Evolutionary conservation across 257 asterid species (phyloP), one percentile per base, ranked within the genome.

Genomic region (Lycium barbarum): DNA sequence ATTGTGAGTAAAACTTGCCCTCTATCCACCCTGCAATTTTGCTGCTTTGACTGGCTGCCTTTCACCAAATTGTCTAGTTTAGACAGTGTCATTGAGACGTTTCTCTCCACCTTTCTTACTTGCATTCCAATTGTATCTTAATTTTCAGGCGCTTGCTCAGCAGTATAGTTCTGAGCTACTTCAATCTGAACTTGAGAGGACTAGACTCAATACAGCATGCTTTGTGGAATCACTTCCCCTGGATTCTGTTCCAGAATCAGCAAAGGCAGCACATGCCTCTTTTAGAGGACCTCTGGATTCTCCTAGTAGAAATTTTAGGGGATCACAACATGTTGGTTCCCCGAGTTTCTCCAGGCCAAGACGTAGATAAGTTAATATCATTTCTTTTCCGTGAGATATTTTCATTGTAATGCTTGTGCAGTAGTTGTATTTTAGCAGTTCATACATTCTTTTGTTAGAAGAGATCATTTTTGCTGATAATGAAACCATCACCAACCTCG

Each of bases 251-350:
- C 98, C 99, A 20, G 98, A 95, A 91, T 93, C 98, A 17, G 99
- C 98, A 8, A 97, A 93, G 91, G 96, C 97, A 73, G 97, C 98
- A 7, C 93, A 94, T 86, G 98, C 98, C 79, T 96, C 99, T 22
- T 97, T 94, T 54, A 90, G 97, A 84, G 98, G 49, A 78, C 15
- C 82, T 53, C 6, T 78, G 82, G 82, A 93, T 71, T 87, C 95
- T 4, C 84, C 89, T 85, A 94, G 91, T 87, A 92, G 97, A 86
- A 92, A 57, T 89, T 92, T 70, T 83, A 90, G 96, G 91, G 90
- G 90, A 81, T 58, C 96, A 9, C 92, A 91, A 76, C 86, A 94
- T 0, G 81, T 84, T 83, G 92, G 88, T 18, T 95, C 99, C 63
- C 98, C 99, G 2, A 89, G 95, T 88, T 93, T 92, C 97, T 91